phyloP scores from a whole-genome alignment of 139 green algal species.

The Eudorina sp. region DNA sequence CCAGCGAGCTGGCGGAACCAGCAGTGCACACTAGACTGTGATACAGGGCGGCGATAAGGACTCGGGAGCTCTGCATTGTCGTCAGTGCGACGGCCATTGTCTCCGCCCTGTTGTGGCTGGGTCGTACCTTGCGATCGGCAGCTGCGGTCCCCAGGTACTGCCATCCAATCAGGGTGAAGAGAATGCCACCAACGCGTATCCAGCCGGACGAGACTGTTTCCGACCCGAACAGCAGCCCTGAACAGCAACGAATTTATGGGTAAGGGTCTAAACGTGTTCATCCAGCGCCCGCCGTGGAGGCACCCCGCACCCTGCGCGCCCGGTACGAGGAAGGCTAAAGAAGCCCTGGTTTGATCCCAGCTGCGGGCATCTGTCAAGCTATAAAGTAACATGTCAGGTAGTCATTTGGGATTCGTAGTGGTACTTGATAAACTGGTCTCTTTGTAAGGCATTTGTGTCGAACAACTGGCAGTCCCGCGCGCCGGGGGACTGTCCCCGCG shows the following conservation, averaged over 20 bases:
- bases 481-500: neutral
- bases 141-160: constrained; percentile 31
- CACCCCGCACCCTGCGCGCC: no score
- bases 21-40: no score
- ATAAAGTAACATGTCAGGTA: no score
- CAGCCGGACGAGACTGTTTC: constrained; percentile 46
- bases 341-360: no score
- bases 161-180: constrained; percentile 65
- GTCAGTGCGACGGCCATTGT: no score
- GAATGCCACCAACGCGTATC: constrained; percentile 70
- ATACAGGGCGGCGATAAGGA: no score
- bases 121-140: constrained; percentile 20
- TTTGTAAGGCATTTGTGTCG: neutral
- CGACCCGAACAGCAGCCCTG: constrained; percentile 62
- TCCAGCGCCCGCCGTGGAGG: neutral
- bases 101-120: no score
- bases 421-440: neutral
- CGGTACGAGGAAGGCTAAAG: no score
- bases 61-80: no score
- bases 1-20: no score
- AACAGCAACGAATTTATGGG: neutral
- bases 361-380: no score
- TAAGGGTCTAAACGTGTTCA: neutral
- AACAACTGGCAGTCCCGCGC: neutral
- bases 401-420: neutral